Conservation (phyloP, 2,329 filamentous ascomycete genomes). For the Chalaropsis ovoidea region DNA sequence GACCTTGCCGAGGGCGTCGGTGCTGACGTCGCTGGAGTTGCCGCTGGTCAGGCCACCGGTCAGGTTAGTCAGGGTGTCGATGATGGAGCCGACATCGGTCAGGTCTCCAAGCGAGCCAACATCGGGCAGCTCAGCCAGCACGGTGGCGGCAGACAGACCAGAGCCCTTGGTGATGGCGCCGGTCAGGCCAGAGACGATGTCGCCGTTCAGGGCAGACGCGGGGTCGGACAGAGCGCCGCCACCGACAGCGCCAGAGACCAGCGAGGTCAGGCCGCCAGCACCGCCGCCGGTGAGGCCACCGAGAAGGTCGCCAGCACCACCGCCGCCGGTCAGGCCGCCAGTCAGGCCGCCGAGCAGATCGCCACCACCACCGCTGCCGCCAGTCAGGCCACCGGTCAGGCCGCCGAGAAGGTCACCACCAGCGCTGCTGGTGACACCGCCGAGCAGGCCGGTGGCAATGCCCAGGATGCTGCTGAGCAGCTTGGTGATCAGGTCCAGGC, state of each 20-base stretch:
- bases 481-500: not conserved
- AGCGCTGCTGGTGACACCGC: not conserved
- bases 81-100: not conserved
- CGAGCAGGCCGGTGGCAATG: not conserved
- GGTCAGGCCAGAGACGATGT: not conserved
- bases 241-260: not conserved
- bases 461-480: slow-evolving; percentile 15
- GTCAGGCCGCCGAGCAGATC: not conserved
- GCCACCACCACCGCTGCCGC: not conserved
- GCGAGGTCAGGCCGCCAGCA: not conserved
- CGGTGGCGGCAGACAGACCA: not conserved
- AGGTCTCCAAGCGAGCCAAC: slow-evolving; percentile 12
- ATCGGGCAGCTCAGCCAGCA: slow-evolving; percentile 5
- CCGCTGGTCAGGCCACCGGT: slow-evolving; percentile 2
- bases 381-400: not conserved
- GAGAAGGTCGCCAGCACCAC: not conserved
- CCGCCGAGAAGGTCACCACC: not conserved
- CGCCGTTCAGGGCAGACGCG: not conserved
- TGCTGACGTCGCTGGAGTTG: slow-evolving; percentile 2
- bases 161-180: not conserved
- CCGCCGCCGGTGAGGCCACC: not conserved
- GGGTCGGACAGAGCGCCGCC: not conserved
- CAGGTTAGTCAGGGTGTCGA: not conserved
- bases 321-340: not conserved
- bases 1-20: not conserved